Base-by-base conservation (phyloP, 2,329 filamentous ascomycete genomes). In the Exophiala aquamarina region DNA sequence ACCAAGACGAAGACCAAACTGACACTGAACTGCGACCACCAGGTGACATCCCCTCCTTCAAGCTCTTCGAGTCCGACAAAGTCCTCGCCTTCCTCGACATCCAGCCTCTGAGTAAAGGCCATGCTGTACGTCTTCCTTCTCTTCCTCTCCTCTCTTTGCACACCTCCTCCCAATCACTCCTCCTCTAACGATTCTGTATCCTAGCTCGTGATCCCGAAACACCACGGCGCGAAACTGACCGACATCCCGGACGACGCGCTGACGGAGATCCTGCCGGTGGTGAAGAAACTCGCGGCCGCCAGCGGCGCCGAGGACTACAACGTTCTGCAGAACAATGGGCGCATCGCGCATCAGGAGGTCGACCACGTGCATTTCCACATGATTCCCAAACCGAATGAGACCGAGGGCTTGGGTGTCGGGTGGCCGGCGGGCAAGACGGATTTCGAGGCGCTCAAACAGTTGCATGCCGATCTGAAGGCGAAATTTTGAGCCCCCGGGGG, bases 351-450 rank as follows among this genome's bases (percentile, higher is more conserved):
- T 69, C 93, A 97, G 73, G 76, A 86, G 55, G 92, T 98, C 53
- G 86, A 89, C 59, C 93, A 98, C 72, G 92, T 94, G 58, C 91
- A 96, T 67, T 92, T 98, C 70, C 93, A 98, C 65, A 85, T 97
- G 86, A 98, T 98, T 54, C 93, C 93, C 28, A 98, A 98, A 77
- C 92, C 93, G 41, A 94, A 89, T 62, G 74, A 84, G 61, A 63
- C 75, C 28, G 87, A 97, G 66, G 93, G 93, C 5, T 74, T 98
- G 41, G 82, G 79, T 3, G 77, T 97, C 58, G 67, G 71, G 26
- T 98, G 93, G 93, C 89, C 91, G 15, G 74, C 83, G 55, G 79
- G 88, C 70, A 69, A 75, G 52, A 78, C 79, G 2, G 84, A 95
- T 60, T 94, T 93, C 86, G 87, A 89, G 1, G 80, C 84, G 65